Evolutionary conservation across 208 protist species (phyloP).

Genomic region (Trypanosoma cruzi): DNA sequence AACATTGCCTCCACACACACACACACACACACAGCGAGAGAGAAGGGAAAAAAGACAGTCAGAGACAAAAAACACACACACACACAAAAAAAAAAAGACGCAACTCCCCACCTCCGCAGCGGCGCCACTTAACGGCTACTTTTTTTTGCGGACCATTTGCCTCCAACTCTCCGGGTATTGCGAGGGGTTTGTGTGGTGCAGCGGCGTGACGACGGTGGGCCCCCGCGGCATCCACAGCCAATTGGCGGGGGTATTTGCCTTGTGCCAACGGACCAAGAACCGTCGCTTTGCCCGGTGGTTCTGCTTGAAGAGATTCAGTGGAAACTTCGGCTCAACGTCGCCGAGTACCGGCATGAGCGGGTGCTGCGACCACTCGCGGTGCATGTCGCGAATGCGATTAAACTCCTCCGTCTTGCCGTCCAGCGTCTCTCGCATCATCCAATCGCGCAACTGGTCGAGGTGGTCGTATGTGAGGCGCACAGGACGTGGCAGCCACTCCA

Average conservation of each 20-base stretch:
- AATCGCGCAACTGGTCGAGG: slow-evolving; percentile 80
- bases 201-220: slow-evolving; percentile 46
- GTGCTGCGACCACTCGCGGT: slow-evolving; percentile 88
- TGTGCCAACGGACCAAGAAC: slow-evolving; percentile 91
- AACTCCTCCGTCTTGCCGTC: slow-evolving; percentile 67
- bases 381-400: slow-evolving; percentile 74
- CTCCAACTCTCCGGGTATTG: slow-evolving; percentile 86
- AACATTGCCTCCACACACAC: no score
- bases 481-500: slow-evolving; percentile 90
- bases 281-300: slow-evolving; percentile 83
- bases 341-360: slow-evolving; percentile 89
- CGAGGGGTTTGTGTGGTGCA: slow-evolving; percentile 63
- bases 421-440: slow-evolving; percentile 91
- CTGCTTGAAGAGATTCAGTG: slow-evolving; percentile 90
- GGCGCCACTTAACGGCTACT: background rate
- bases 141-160: slow-evolving; percentile 42
- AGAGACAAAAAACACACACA: no score
- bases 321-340: slow-evolving; percentile 90
- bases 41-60: no score
- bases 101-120: no score
- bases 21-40: no score
- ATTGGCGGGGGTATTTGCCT: slow-evolving; percentile 84
- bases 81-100: no score
- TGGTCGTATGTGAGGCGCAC: slow-evolving; percentile 83
- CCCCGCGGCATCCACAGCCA: slow-evolving; percentile 90